Evolutionary conservation across 2,329 filamentous ascomycete species (phyloP), one percentile per base, ranked within the genome.

Genomic region (Microthyrium microscopicum): DNA sequence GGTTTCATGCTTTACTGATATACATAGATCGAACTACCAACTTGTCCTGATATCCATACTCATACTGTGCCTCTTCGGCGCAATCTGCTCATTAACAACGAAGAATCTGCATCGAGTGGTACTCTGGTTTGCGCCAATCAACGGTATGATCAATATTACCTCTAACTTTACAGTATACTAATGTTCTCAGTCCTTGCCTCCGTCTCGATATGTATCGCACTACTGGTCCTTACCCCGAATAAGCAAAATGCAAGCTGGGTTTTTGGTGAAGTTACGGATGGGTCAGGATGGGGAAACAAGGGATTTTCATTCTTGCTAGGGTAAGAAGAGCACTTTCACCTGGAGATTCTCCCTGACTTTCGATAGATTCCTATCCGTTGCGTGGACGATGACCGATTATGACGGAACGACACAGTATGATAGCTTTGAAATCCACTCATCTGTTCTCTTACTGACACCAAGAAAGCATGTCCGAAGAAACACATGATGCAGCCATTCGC

Each of bases 371-470:
- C 49, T 69, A 5, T 66, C 64, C 12, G 65, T 69, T 11, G 62
- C 65, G 16, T 69, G 65, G 65, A 73, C 69, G n/a, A 75, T 77
- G 70, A 77, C 71, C 5, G 71, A 75, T 46, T 76, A 75, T 46
- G 71, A 76, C 42, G 70, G 66, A 29, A 77, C 72, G 8, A 74
- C 71, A 5, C 72, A 76, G 63, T 67, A 52, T 48, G 59, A 52
- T 35, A 39, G 29, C 9, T 22, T 27, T 18, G 37, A 16, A 34
- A 37, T 42, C 38, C 44, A 33, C 39, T 41, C 41, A 41, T 38
- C 45, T 51, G 47, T 50, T 32, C 4, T 31, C 11, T 42, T 37
- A 26, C 26, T 24, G 22, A 20, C 12, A 17, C 31, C 41, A 28
- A 18, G 41, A 40, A 43, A 66, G 62, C 44, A 74, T 77, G 64